Conservation (phyloP, 2,329 filamentous ascomycete species). For the Pestalotiopsis fici region DNA sequence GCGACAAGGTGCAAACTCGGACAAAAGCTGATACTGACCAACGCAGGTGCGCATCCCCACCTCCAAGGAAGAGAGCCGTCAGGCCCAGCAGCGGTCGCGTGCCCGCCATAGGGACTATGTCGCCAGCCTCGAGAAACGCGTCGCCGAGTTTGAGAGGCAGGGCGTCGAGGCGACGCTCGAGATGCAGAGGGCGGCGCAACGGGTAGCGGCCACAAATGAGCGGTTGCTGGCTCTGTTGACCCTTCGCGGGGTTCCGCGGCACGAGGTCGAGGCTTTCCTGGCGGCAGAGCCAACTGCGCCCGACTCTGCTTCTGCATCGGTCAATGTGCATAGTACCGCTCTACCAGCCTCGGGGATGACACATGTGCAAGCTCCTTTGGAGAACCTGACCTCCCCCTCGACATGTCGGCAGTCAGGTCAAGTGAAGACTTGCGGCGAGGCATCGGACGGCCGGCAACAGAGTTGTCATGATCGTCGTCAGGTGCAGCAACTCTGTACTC, state of each 20-base stretch:
- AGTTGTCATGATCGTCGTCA: too few relatives aligned
- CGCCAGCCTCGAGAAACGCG: conserved; percentile 44
- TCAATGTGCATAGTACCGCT: background rate
- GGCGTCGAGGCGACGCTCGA: conserved; percentile 51
- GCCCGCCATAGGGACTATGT: conserved; percentile 52
- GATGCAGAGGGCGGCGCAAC: conserved; percentile 54
- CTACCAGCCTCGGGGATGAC: background rate
- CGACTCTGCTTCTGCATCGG: background rate
- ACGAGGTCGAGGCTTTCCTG: conserved; percentile 41
- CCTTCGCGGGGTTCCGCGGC: conserved; percentile 36
- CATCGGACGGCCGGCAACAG: background rate
- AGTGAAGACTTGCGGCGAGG: background rate
- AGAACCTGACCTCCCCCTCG: background rate
- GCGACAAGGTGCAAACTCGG: background rate
- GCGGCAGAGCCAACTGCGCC: background rate
- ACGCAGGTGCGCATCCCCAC: conserved; percentile 19
- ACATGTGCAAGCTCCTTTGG: background rate
- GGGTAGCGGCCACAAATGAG: conserved; percentile 49
- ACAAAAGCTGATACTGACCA: background rate
- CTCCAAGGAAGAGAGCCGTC: conserved; percentile 31
- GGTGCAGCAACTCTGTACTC: background rate
- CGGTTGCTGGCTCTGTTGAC: conserved; percentile 43
- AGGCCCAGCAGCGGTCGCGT: conserved; percentile 56
- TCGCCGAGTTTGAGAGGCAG: conserved; percentile 48
- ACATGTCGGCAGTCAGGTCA: background rate